Conservation (phyloP, 768 basidiomycete species). For the Agrocybe pediades region DNA sequence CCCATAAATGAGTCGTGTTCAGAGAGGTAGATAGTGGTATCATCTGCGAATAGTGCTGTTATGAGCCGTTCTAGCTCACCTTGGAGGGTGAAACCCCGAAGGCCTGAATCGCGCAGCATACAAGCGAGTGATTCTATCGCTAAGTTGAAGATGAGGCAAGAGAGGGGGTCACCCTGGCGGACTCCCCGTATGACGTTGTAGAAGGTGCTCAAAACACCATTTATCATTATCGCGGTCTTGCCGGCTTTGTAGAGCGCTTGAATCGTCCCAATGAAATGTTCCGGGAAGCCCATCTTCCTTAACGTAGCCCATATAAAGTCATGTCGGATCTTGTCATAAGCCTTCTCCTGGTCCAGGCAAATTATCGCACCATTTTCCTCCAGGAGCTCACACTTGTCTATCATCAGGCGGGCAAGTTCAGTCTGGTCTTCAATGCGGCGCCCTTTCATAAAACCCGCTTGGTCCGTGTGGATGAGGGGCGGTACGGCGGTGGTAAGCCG, state of each 20-base stretch:
- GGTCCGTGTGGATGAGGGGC: slow-evolving; percentile 30
- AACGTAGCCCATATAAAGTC: slow-evolving; percentile 28
- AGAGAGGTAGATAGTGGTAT: slow-evolving; percentile 36
- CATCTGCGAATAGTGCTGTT: slow-evolving; percentile 38
- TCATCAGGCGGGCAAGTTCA: slow-evolving; percentile 24
- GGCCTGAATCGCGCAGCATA: slow-evolving; percentile 21
- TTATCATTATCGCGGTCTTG: slow-evolving; percentile 32
- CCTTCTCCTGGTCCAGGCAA: too few species aligned
- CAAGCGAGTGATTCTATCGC: slow-evolving; percentile 40
- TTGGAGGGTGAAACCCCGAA: slow-evolving; percentile 25
- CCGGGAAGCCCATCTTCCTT: slow-evolving; percentile 20
- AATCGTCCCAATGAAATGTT: slow-evolving; percentile 24
- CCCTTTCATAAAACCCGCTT: slow-evolving; percentile 39
- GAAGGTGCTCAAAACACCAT: slow-evolving; percentile 26
- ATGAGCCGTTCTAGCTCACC: slow-evolving; percentile 20
- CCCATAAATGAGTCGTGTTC: slow-evolving; percentile 23
- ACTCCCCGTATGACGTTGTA: slow-evolving; percentile 32
- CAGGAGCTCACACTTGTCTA: slow-evolving; percentile 21
- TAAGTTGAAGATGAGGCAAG: slow-evolving; percentile 37
- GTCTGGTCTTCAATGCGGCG: slow-evolving; percentile 34
- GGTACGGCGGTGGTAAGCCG: slow-evolving; percentile 16
- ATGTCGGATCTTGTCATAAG: too few species aligned
- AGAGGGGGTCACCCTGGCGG: slow-evolving; percentile 36
- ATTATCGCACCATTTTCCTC: slow-evolving; percentile 30
- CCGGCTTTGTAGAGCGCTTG: slow-evolving; percentile 29